A percentile compares a stretch with the other conserved stretches of the same genome.
Conservation (phyloP, 2,329 filamentous ascomycete species). For the Alternaria triticina region DNA sequence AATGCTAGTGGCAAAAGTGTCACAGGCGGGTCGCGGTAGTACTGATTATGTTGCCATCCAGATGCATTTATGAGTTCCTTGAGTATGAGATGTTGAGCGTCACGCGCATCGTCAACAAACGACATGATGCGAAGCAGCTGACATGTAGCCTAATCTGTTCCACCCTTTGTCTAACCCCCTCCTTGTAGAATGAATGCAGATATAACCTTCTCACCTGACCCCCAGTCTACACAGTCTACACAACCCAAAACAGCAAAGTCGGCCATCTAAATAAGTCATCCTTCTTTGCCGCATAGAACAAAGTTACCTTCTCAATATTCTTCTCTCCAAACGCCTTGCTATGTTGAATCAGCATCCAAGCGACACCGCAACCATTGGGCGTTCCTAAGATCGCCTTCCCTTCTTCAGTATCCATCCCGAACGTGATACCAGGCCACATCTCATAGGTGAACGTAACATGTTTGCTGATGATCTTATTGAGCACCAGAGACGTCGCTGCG, state of each 20-base stretch:
- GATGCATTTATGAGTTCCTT: background rate
- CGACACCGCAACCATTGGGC: conserved; percentile 9
- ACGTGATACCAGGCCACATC: conserved; percentile 2
- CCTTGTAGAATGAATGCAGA: background rate
- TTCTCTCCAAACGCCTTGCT: background rate
- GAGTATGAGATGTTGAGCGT: background rate
- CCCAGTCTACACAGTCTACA: background rate
- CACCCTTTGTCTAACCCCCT: background rate
- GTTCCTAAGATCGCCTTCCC: conserved; percentile 16
- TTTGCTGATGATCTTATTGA: background rate
- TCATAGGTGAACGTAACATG: background rate
- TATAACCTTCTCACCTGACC: too few relatives aligned
- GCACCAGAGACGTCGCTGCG: background rate
- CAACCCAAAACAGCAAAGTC: conserved; percentile 7
- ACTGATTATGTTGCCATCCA: background rate
- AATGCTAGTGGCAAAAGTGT: too few relatives aligned
- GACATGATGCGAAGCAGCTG: background rate
- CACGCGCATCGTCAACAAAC: background rate
- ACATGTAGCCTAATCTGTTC: background rate
- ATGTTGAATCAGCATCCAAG: conserved; percentile 10
- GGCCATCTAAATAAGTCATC: background rate
- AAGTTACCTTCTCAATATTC: conserved; percentile 1
- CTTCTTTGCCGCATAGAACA: conserved; percentile 6
- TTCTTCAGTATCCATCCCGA: conserved; percentile 11
- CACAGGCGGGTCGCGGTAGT: background rate